Evolutionary conservation across 345 rosid genomes (phyloP).

Genomic region (Citrus cavaleriei): DNA sequence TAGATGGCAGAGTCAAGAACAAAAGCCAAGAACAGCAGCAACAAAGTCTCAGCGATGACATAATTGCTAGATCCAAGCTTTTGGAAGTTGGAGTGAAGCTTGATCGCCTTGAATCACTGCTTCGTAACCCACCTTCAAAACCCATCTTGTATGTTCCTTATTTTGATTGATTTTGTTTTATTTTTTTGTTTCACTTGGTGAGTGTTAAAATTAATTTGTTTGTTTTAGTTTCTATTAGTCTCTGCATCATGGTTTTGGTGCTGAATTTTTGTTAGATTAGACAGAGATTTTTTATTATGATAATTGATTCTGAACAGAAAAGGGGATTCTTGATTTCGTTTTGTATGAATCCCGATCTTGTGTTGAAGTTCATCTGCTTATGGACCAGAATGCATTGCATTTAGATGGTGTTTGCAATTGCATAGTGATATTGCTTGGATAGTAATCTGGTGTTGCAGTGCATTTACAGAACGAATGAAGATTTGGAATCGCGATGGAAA

Average conservation of each 20-base stretch:
- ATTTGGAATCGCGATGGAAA: slow-evolving; percentile 43
- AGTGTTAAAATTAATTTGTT: not conserved
- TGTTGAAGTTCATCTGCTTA: not conserved
- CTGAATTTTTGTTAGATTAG: not conserved
- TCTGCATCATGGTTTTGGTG: not conserved
- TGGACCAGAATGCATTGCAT: not conserved
- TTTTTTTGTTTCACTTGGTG: not conserved
- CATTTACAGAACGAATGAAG: slow-evolving; percentile 43
- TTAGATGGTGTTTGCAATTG: no score
- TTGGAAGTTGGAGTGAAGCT: slow-evolving; percentile 47
- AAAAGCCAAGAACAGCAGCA: slow-evolving; percentile 3
- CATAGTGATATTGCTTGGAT: not conserved
- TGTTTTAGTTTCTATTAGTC: not conserved
- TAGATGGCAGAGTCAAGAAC: slow-evolving; percentile 33
- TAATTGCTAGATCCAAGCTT: slow-evolving; percentile 36
- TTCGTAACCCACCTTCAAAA: slow-evolving; percentile 53
- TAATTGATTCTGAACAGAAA: not conserved
- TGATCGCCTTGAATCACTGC: slow-evolving; percentile 58
- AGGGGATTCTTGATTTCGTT: not conserved
- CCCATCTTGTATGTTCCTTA: slow-evolving; percentile 36
- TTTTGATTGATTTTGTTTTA: not conserved
- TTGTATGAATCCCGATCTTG: not conserved
- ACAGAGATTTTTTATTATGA: not conserved
- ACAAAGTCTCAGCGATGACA: slow-evolving; percentile 4
- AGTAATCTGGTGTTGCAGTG: slow-evolving; percentile 24